phyloP scores from a whole-genome alignment of 2,329 filamentous ascomycete genomes.

The Penicillium brevicompactum region DNA sequence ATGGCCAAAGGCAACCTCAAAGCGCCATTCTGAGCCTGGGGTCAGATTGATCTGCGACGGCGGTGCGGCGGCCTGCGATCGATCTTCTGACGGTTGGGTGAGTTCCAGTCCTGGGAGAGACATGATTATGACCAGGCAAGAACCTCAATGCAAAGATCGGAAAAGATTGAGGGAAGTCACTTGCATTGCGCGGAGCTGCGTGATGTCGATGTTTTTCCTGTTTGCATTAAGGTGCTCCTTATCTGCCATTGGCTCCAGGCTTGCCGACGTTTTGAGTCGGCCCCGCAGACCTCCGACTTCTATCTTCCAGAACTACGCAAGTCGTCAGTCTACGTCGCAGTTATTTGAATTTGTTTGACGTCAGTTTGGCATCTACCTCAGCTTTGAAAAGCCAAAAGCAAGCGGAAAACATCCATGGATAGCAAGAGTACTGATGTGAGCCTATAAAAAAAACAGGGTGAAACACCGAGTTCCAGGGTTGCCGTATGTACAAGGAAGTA shows the following conservation, averaged over 20 bases:
- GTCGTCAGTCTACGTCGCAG: too few species aligned
- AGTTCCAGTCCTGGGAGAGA: slow-evolving; percentile 75
- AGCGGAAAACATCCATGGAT: too few species aligned
- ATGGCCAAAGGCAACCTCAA: slow-evolving; percentile 65
- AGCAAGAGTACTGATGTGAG: too few species aligned
- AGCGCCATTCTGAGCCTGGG: slow-evolving; percentile 75
- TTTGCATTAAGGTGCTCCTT: neutral
- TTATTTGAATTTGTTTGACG: too few species aligned
- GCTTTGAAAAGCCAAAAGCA: too few species aligned
- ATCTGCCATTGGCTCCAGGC: neutral
- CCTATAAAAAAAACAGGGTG: too few species aligned
- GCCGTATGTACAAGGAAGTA: too few species aligned
- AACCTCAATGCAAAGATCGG: neutral
- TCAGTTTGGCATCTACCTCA: too few species aligned
- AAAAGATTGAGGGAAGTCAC: neutral
- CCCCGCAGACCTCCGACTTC: too few species aligned
- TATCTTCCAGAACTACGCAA: too few species aligned
- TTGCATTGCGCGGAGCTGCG: slow-evolving; percentile 2
- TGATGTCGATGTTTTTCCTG: neutral
- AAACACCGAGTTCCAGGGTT: too few species aligned
- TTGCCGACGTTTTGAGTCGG: neutral
- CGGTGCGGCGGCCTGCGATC: slow-evolving; percentile 38
- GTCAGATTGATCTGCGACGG: slow-evolving; percentile 57
- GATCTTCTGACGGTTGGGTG: slow-evolving; percentile 60
- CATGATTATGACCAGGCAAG: slow-evolving; percentile 51